These are phyloP conservation scores for Pythium volutum DNA, from an alignment of 352 stramenopile genomes.

Conservation along the genomic window DNA sequence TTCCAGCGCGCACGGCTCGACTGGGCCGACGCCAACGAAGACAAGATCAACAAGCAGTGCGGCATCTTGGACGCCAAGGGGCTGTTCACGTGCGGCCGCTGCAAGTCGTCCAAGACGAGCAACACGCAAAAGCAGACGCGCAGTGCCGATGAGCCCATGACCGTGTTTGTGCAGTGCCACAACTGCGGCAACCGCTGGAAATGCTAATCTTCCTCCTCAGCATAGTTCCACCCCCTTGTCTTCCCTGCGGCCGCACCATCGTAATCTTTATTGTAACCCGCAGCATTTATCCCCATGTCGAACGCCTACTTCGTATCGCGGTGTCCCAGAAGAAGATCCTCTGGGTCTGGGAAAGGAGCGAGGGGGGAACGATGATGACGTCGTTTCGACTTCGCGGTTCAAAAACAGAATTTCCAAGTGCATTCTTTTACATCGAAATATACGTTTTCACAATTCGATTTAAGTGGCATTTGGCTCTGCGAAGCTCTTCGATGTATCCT, in stretches of 20 bases:
- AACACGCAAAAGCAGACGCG: conserved; percentile 98
- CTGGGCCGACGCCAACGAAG: conserved; percentile 88
- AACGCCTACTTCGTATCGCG: background rate
- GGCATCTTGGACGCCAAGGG: conserved; percentile 77
- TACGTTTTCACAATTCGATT: background rate
- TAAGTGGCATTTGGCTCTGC: background rate
- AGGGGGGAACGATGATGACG: background rate
- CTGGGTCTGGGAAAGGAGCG: conserved; percentile 16
- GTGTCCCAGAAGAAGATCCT: conserved; percentile 9
- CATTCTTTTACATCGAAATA: conserved; percentile 9
- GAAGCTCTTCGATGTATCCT: background rate
- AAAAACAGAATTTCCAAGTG: background rate
- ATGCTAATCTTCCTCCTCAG: conserved; percentile 46
- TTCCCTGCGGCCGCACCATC: background rate
- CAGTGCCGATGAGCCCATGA: conserved; percentile 98
- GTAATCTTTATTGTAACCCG: conserved; percentile 25
- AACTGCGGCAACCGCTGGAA: conserved; percentile 97
- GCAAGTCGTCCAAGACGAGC: conserved; percentile 95
- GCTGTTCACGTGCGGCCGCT: conserved; percentile 91
- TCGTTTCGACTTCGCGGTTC: background rate
- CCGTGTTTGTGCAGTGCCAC: conserved; percentile 95
- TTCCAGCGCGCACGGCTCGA: conserved; percentile 85
- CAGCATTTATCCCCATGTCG: background rate
- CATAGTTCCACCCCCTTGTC: no score
- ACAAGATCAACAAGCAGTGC: conserved; percentile 91